These are phyloP conservation scores for Exobasidium rhododendri DNA, from an alignment of 1,284 basidiomycete genomes.

Conservation along the genomic window DNA sequence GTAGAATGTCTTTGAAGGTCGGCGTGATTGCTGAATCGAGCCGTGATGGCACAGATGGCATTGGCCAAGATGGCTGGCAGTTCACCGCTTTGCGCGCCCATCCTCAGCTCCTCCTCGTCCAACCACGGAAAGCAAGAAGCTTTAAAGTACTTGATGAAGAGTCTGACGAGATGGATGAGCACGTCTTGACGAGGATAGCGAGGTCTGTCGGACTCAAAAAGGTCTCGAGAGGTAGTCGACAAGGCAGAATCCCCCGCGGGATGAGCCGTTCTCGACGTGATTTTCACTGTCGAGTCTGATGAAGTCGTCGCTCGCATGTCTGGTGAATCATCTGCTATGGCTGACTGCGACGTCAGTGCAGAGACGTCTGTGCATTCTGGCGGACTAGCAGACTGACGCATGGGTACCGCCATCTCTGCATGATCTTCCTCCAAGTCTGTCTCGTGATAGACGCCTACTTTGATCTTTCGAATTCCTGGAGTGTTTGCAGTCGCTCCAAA, in stretches of 20 bases:
- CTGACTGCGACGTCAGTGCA: neutral
- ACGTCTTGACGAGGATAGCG: constrained; percentile 36
- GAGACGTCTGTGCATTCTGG: neutral
- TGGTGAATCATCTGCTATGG: neutral
- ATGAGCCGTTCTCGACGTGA: neutral
- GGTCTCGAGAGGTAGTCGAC: constrained; percentile 34
- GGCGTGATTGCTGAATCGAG: constrained; percentile 32
- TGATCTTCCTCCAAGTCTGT: neutral
- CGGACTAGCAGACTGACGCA: neutral
- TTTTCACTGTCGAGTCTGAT: neutral
- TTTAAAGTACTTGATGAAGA: constrained; percentile 38
- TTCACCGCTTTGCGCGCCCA: constrained; percentile 27
- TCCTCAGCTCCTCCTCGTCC: constrained; percentile 31
- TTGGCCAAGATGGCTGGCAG: constrained; percentile 44
- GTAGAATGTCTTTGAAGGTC: constrained; percentile 26
- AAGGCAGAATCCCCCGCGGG: constrained; percentile 12
- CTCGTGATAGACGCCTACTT: constrained; percentile 34
- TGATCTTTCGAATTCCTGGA: constrained; percentile 44
- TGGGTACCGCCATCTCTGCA: neutral
- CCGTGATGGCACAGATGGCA: constrained; percentile 38
- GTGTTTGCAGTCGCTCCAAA: constrained; percentile 48
- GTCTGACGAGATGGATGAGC: constrained; percentile 30
- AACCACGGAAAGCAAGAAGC: constrained; percentile 43
- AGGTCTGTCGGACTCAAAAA: constrained; percentile 41
- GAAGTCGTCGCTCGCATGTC: neutral